Conservation (phyloP, 78 protist species). For the Pelomyxa schiedti region DNA sequence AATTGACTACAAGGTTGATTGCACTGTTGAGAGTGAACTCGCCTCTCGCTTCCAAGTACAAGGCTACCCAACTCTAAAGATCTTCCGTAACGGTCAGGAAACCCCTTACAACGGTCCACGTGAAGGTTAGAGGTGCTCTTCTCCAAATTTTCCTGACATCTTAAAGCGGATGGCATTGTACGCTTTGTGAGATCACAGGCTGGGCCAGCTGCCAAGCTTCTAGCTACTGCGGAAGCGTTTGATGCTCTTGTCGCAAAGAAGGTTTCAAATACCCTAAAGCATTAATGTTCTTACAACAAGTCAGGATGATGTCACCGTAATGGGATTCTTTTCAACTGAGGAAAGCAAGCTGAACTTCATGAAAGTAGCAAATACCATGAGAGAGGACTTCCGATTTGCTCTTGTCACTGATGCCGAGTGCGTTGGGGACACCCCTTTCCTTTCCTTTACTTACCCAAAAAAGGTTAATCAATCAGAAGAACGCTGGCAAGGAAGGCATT, state of each 20-base stretch:
- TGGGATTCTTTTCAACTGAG: not conserved
- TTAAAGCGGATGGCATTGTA: not conserved
- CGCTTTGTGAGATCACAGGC: not conserved
- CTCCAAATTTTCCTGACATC: too few relatives aligned
- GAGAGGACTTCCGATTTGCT: conserved; percentile 4
- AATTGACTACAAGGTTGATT: not conserved
- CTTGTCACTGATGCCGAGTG: not conserved
- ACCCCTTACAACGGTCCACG: conserved; percentile 7
- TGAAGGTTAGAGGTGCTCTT: too few relatives aligned
- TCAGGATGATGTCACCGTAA: not conserved
- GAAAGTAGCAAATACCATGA: not conserved
- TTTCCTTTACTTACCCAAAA: not conserved
- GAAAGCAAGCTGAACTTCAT: not conserved
- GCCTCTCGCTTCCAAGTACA: not conserved
- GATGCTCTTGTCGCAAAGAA: too few relatives aligned
- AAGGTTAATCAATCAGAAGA: not conserved
- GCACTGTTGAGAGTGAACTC: conserved; percentile 2
- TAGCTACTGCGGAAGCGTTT: not conserved
- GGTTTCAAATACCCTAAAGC: too few relatives aligned
- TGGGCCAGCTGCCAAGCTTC: not conserved
- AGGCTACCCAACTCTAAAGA: conserved; percentile 4
- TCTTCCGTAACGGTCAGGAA: not conserved
- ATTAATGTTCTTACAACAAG: not conserved
- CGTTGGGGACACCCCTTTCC: not conserved
- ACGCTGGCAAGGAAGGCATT: not conserved